Percentiles rank a stretch among this genome's conserved stretches.
Conservation (phyloP, 768 basidiomycete species). For the Termitomyces sp. region DNA sequence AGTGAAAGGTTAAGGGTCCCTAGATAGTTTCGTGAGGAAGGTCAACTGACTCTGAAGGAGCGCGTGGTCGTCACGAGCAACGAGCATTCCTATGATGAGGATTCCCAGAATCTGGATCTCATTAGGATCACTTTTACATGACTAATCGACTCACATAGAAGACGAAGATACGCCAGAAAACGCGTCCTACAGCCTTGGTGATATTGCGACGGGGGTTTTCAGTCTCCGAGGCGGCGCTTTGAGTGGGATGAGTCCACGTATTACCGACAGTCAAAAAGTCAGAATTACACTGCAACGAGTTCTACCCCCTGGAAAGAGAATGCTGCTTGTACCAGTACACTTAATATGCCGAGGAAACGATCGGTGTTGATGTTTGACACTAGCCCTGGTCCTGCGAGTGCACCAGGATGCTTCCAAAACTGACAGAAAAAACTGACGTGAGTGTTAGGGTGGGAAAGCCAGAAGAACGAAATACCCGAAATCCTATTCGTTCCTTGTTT, state of each 20-base stretch:
- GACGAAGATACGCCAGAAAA: conserved; percentile 76
- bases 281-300: conserved; percentile 56
- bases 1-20: background rate
- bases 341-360: conserved; percentile 42
- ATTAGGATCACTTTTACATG: background rate
- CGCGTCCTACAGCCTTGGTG: conserved; percentile 67
- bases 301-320: conserved; percentile 83
- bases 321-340: conserved; percentile 48
- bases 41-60: conserved; percentile 36
- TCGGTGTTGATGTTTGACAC: conserved; percentile 41
- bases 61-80: conserved; percentile 58
- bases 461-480: conserved; percentile 42
- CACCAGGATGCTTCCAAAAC: conserved; percentile 76
- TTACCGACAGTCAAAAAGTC: background rate
- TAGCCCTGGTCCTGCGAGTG: conserved; percentile 39
- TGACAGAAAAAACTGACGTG: conserved; percentile 16
- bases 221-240: conserved; percentile 72
- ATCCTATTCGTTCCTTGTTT: conserved; percentile 59
- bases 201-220: conserved; percentile 78
- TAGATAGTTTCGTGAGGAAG: background rate
- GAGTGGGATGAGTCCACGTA: conserved; percentile 1
- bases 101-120: conserved; percentile 56
- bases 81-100: conserved; percentile 75
- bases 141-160: conserved; percentile 55
- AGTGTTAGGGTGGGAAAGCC: conserved; percentile 3